Evolutionary conservation across 2,329 filamentous ascomycete species (phyloP), one percentile per base, ranked within the genome.

Genomic region (Ophiostoma sp.): DNA sequence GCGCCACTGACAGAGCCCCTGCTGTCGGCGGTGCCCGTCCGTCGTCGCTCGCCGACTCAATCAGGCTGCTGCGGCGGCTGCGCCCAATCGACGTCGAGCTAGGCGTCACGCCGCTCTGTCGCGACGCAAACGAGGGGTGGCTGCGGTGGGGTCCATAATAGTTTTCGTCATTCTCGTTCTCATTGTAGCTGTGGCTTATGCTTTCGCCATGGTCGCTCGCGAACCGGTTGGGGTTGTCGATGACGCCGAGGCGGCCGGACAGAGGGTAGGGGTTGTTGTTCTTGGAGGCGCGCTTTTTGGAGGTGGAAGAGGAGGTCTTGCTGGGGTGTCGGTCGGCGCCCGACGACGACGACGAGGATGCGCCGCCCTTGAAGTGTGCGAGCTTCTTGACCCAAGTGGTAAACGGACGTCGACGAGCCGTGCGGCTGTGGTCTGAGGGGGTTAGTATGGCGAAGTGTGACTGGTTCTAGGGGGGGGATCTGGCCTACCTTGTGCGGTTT

Each of bases 341-440:
- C 42, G 91, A 92, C 4, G 59, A 63, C 12, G 55, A 33, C 19
- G 59, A 59, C 12, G 55, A 61, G 7, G 57, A 64, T n/a, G 90
- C 91, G 72, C 80, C 81, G 48, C 66, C 71, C 82, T 97, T 98
- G 83, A 97, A 91, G 81, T 92, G 95, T 75, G 94, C 91, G 73
- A 98, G 89, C 79, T 95, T 95, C 86, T 95, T 97, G 86, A 99
- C 94, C 92, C 95, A 97, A 77, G 91, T 93, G 64, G 95, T 89
- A 80, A 98, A 98, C 31, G 95, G 95, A 76, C 93, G 90, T 78
- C 94, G 91, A 77, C 94, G 92, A 78, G 88, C 88, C 79, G 83
- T 77, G 77, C 87, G 84, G 77, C 85, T 84, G 77, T 90, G 86
- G 81, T 94, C 92, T 94, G 73, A 17, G 17, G 8, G n/a, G 28